Base-by-base conservation (phyloP, 768 basidiomycete genomes). In the Lactifluus hygrophoroides region DNA sequence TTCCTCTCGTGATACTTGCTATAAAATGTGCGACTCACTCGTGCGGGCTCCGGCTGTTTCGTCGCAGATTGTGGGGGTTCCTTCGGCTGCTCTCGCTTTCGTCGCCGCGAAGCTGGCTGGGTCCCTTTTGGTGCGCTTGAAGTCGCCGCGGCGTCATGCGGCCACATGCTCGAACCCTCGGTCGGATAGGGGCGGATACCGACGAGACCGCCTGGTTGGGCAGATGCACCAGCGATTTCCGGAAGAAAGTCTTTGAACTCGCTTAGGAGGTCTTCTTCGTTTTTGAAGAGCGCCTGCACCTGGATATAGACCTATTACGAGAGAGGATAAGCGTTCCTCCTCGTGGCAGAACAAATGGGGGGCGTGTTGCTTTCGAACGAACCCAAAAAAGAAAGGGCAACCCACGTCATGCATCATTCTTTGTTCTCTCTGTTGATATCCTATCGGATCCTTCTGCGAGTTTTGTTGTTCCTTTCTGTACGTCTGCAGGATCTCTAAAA, bases 161-260 rank as follows among this genome's bases (percentile, higher is more conserved):
- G 52, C 63, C 66, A 68, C 34, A 66, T 45, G 25, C 73, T 70
- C 17, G 70, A 67, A 40, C 68, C 69, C 45, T 73, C 69, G 11
- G 71, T 59, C 6, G 78, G 74, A 60, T 81, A 80, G 9, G 82
- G 78, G 51, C 82, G 68, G 51, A 83, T 78, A n/a, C 74, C 71
- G 7, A 77, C 67, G 25, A 76, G 74, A 27, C 72, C 73, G 10
- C 72, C 72, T 0, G 73, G 69, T n/a, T 73, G 70, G 11, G 70
- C 67, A 19, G 74, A 70, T 4, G 76, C 74, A 30, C 76, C 76
- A n/a, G 72, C 67, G 8, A 76, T 79, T 58, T 88, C 86, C 6
- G 88, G 88, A 6, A 92, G 72, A 65, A 92, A 92, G 64, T 83
- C 85, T 66, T 84, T 86, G 76, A 92, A 92, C 67, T 90, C 89